These are phyloP conservation scores for Kuraishia piskuri DNA, from an alignment of 805 yeast genomes.

Conservation along the genomic window DNA sequence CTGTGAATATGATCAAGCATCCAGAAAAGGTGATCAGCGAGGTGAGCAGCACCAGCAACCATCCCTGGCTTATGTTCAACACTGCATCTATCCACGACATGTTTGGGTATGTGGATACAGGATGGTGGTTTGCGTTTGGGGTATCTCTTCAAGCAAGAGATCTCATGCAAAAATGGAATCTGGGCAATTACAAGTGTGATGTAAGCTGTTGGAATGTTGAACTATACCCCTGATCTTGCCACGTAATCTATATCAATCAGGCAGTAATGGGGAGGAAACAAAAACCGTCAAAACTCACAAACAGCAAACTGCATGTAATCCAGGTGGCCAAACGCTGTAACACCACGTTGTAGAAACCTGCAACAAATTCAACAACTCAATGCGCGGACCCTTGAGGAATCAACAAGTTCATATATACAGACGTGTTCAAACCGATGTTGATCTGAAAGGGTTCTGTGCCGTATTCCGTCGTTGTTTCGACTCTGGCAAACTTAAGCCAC, in stretches of 20 bases:
- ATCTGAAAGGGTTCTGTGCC: background rate
- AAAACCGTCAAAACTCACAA: too few species aligned
- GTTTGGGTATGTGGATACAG: background rate
- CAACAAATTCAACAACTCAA: background rate
- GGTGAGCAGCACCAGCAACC: conserved; percentile 57
- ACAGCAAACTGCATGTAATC: background rate
- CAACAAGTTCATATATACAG: background rate
- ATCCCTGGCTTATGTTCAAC: conserved; percentile 38
- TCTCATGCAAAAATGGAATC: too few species aligned
- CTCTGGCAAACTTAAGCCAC: background rate
- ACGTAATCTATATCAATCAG: too few species aligned
- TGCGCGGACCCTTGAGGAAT: too few species aligned
- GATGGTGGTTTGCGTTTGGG: too few species aligned
- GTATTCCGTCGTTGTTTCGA: background rate
- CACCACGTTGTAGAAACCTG: background rate
- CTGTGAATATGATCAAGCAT: conserved; percentile 54
- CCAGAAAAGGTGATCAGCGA: conserved; percentile 70
- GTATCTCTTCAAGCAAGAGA: background rate
- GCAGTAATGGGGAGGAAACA: too few species aligned
- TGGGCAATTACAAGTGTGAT: too few species aligned
- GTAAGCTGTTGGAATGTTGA: too few species aligned
- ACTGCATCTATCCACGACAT: background rate
- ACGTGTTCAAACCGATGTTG: background rate
- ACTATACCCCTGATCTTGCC: too few species aligned
- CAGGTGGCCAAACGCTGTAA: background rate